Conservation (phyloP, 768 basidiomycete species). For the Leccinum imitatum region DNA sequence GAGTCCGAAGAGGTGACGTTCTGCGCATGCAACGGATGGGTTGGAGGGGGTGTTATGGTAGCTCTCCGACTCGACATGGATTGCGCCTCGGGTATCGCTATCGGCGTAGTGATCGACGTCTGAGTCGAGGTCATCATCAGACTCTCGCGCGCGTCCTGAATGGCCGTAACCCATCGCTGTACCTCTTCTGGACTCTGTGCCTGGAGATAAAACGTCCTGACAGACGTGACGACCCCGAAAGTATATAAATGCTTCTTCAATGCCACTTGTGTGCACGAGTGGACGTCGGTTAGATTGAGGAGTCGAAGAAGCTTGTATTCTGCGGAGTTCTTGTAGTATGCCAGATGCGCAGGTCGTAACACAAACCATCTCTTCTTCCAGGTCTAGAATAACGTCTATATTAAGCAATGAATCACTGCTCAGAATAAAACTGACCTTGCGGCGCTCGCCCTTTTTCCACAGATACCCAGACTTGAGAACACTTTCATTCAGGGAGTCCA, state of each 20-base stretch:
- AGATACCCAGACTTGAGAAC: slow-evolving; percentile 92
- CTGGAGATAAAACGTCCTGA: slow-evolving; percentile 89
- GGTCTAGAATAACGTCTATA: slow-evolving; percentile 49
- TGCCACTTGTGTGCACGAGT: slow-evolving; percentile 82
- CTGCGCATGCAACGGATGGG: slow-evolving; percentile 40
- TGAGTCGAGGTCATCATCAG: slow-evolving; percentile 64
- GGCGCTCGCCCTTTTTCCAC: slow-evolving; percentile 95
- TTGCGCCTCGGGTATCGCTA: slow-evolving; percentile 46
- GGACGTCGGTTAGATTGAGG: slow-evolving; percentile 83
- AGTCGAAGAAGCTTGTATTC: slow-evolving; percentile 92
- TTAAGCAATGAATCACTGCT: neutral
- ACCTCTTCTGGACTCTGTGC: slow-evolving; percentile 73
- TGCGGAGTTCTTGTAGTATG: slow-evolving; percentile 94
- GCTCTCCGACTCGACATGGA: slow-evolving; percentile 28
- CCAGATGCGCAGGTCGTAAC: slow-evolving; percentile 84
- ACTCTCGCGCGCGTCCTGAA: slow-evolving; percentile 72
- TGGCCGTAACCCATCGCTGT: slow-evolving; percentile 77
- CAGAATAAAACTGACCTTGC: slow-evolving; percentile 67
- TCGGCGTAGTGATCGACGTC: slow-evolving; percentile 51
- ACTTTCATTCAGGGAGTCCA: slow-evolving; percentile 58
- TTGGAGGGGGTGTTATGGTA: slow-evolving; percentile 49
- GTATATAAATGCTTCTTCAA: slow-evolving; percentile 89
- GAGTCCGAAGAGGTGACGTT: slow-evolving; percentile 76
- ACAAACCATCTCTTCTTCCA: slow-evolving; percentile 99
- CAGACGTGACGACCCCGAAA: slow-evolving; percentile 88